phyloP scores from a whole-genome alignment of 2,329 filamentous ascomycete genomes.

The Sodiomyces alkalinus region DNA sequence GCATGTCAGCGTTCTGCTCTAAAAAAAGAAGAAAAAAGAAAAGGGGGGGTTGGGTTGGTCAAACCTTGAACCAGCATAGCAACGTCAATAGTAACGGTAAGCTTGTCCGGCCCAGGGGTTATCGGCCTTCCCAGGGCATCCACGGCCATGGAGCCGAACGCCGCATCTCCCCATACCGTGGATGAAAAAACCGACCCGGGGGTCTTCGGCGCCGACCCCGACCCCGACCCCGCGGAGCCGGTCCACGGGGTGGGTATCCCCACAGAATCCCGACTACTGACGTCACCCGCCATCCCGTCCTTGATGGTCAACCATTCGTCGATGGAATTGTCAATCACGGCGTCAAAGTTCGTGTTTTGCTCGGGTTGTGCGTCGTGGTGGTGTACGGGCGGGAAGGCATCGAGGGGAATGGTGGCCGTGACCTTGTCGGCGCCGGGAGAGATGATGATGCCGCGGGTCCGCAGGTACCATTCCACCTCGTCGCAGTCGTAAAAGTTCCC shows the following conservation, averaged over 20 bases:
- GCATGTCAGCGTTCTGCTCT: background rate
- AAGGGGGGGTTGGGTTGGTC: no score
- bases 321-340: background rate
- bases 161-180: background rate
- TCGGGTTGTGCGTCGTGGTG: no score
- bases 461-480: slow-evolving; percentile 63
- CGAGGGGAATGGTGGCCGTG: slow-evolving; percentile 31
- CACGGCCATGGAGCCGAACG: background rate
- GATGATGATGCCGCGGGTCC: slow-evolving; percentile 45
- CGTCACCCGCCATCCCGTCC: background rate
- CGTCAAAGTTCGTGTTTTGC: no score
- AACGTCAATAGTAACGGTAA: slow-evolving; percentile 18
- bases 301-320: background rate
- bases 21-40: background rate
- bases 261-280: background rate
- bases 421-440: slow-evolving; percentile 45
- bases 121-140: slow-evolving; percentile 1
- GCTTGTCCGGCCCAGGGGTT: slow-evolving; percentile 11
- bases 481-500: slow-evolving; percentile 65
- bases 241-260: background rate
- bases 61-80: slow-evolving; percentile 15
- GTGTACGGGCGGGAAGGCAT: no score
- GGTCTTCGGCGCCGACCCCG: background rate
- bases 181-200: background rate
- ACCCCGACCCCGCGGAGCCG: background rate